These are phyloP conservation scores for Phytophthora pisi DNA, from an alignment of 352 stramenopile genomes.

Conservation along the genomic window DNA sequence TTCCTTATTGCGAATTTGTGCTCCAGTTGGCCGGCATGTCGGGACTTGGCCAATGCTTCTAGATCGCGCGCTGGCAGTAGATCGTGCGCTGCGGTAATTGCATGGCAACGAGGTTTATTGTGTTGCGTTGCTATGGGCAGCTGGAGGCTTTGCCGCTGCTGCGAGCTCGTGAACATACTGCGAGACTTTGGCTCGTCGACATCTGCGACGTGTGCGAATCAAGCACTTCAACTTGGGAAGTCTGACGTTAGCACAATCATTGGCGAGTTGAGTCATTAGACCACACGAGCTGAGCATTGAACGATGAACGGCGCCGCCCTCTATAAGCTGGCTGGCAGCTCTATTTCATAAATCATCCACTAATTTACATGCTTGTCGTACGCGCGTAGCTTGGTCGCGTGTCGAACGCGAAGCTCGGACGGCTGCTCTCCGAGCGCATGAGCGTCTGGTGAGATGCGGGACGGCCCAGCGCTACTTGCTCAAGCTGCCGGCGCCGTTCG, in stretches of 20 bases:
- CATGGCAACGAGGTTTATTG: too few relatives aligned
- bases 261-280: not conserved
- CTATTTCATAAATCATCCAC: constrained; percentile 8
- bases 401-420: constrained; percentile 23
- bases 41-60: too few relatives aligned
- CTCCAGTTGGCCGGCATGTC: not conserved
- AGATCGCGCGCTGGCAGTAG: too few relatives aligned
- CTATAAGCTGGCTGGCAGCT: not conserved
- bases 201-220: constrained; percentile 20
- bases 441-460: constrained; percentile 30
- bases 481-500: constrained; percentile 22
- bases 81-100: too few relatives aligned
- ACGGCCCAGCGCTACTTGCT: constrained; percentile 26
- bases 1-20: not conserved
- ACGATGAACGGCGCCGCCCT: too few relatives aligned
- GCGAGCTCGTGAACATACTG: too few relatives aligned
- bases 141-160: too few relatives aligned
- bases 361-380: constrained; percentile 39
- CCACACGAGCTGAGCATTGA: not conserved
- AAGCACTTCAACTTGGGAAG: constrained; percentile 11
- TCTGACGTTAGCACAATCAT: not conserved
- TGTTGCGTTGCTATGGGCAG: too few relatives aligned
- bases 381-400: constrained; percentile 19
- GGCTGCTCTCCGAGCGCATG: constrained; percentile 15
- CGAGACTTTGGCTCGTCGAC: not conserved